Base-by-base conservation (phyloP, 1,284 basidiomycete species). In the Porodaedalea pini region DNA sequence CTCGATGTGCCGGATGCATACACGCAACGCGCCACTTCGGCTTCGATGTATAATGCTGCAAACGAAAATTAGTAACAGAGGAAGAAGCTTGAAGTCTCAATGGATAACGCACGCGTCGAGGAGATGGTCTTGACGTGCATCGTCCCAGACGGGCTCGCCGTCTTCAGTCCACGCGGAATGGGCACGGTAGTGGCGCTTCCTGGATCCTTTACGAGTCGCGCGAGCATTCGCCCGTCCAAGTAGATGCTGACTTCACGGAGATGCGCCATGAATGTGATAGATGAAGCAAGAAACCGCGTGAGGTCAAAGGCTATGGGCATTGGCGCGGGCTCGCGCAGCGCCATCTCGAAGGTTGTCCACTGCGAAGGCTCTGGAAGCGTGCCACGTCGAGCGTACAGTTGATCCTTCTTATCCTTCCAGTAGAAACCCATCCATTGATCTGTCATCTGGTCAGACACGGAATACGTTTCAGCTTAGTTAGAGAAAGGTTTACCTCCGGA, bases 341-440 rank as follows among this genome's bases (percentile, higher is more conserved):
- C 77, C 91, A 99, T 96, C 61, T 92, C 83, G 70, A 99, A 97
- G 0, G 87, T 82, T 2, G 96, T 97, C 93, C 94, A 98, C 10
- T 78, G 74, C 52, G 72, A 66, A 11, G 70, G 67, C 1, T 75
- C 71, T 2, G 86, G 83, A 5, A 90, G 73, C 47, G 77, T 70
- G 3, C 92, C 92, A 36, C 90, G 81, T 32, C 92, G 82, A 13
- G 89, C 92, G 59, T 87, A 86, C 0, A 95, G 77, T 83, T 90
- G 69, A 31, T 51, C 53, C 23, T 39, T 51, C 56, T 37, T 59
- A 65, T 92, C 90, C 69, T 94, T 95, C 94, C 94, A 99, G 69
- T 97, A 92, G 70, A 99, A 98, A 1, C 90, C 90, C 94, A 97
- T 97, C 85, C 90, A 94, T 68, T 92, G 82, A 51, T 81, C 85